Percentiles rank a stretch among this genome's conserved stretches.
Conservation (phyloP, 2,329 filamentous ascomycete genomes). For the Penicillium olsonii region DNA sequence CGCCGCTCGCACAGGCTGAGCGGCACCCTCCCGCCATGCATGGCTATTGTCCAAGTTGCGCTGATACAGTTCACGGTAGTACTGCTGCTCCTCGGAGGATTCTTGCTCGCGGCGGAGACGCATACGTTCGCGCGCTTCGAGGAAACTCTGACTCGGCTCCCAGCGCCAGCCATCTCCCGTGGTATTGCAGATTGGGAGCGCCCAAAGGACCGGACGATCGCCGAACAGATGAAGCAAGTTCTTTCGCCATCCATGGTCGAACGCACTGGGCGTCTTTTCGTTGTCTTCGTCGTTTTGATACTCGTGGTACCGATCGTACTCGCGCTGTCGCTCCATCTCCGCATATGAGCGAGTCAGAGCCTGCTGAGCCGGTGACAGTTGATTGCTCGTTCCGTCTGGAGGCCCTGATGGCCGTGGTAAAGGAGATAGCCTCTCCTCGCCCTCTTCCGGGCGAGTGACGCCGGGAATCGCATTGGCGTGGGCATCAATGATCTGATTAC, state of each 20-base stretch:
- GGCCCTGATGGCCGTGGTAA: conserved; percentile 23
- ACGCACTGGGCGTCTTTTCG: conserved; percentile 85
- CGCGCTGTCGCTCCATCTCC: conserved; percentile 63
- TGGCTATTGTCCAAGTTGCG: conserved; percentile 36
- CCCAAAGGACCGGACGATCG: conserved; percentile 70
- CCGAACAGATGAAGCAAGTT: conserved; percentile 86
- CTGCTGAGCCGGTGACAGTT: conserved; percentile 48
- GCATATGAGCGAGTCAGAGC: conserved; percentile 51
- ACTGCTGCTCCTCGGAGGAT: conserved; percentile 31
- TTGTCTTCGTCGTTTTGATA: conserved; percentile 92
- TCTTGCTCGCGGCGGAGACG: conserved; percentile 34
- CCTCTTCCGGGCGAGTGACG: conserved; percentile 78
- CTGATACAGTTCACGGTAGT: conserved; percentile 37
- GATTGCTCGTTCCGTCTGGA: conserved; percentile 7
- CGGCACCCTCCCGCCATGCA: conserved; percentile 25
- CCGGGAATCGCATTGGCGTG: conserved; percentile 80
- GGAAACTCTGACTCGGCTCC: conserved; percentile 81
- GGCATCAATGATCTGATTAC: conserved; percentile 76
- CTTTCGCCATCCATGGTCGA: conserved; percentile 79
- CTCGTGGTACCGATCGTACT: conserved; percentile 68
- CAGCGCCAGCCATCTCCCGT: conserved; percentile 92
- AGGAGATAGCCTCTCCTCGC: conserved; percentile 59
- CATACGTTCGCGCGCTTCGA: conserved; percentile 56
- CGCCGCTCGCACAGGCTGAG: conserved; percentile 23
- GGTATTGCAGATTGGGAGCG: conserved; percentile 78